Base-by-base conservation (phyloP, 805 yeast species). In the Wickerhamiella azymoides region DNA sequence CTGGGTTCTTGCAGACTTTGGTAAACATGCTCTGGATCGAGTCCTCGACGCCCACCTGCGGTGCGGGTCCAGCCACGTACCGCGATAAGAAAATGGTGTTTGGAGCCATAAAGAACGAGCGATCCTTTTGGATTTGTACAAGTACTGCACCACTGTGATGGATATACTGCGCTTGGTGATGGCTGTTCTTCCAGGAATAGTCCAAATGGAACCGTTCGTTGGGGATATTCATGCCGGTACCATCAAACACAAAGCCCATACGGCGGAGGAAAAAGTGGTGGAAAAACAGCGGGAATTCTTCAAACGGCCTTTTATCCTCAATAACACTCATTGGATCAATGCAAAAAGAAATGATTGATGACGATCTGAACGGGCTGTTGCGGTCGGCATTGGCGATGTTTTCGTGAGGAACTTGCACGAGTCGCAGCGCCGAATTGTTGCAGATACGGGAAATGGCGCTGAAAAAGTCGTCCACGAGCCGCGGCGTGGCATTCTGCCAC, bases 401-500 rank as follows among this genome's bases (percentile, higher is more conserved):
- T 39, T 75, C 76, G 80, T 95, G 84, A 1, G 98, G 97, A 0
- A 88, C 80, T 57, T 89, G 96, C 16, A 88, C 92, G 17, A 81
- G 60, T 43, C 70, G 70, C 49, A 92, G 68, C 0, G 96, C 96
- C 57, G 84, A 84, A 46, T 93, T 62, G 49, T 85, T 94, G 54
- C 95, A 84, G 40, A 80, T 67, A 47, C 95, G 71, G 0, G 85
- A 74, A 84, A 96, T 81, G 40, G 76, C 72, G 38, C 71, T 76
- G 37, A 86, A 69, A 10, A 82, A 68, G 52, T 86, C 94, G 48
- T 86, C 96, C 42, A 84, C 76, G 27, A 84, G 65, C 57, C 82
- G 83, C 2, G 94, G 81, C 0, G 97, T 85, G 0, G 94, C 78
- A 49, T 82, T 84, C 27, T 89, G 65, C 99, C 99, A 92, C 59